A percentile compares a stretch with the other conserved stretches of the same genome.
Evolutionary conservation across 2,329 filamentous ascomycete genomes (phyloP).

Genomic region (Cytospora paraplurivora): DNA sequence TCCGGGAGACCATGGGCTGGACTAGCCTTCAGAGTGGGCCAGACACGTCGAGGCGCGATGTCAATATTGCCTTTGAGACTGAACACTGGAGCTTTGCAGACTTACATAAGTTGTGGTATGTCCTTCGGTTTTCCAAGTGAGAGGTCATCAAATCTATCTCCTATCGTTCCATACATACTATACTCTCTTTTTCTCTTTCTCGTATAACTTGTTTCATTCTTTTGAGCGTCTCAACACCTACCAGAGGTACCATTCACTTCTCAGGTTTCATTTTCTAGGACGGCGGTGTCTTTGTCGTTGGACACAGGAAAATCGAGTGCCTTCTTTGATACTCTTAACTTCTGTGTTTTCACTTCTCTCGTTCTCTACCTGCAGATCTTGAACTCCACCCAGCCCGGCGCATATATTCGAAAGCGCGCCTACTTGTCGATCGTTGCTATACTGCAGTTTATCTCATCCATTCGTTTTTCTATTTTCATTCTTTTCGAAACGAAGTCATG

Average conservation of each 20-base stretch:
- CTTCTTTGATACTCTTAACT: conserved; percentile 13
- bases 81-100: conserved; percentile 2
- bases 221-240: not conserved
- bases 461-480: conserved; percentile 17
- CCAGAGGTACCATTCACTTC: conserved; percentile 1
- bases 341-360: conserved; percentile 8
- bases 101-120: conserved; percentile 24
- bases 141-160: conserved; percentile 5
- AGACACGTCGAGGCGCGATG: conserved; percentile 2
- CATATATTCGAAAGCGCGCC: not conserved
- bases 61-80: conserved; percentile 16
- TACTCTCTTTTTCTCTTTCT: conserved; percentile 18
- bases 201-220: not conserved
- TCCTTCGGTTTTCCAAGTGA: conserved; percentile 12
- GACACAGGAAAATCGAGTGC: conserved; percentile 3
- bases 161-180: conserved; percentile 14
- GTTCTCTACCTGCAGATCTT: not conserved
- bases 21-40: conserved; percentile 18
- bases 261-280: not conserved
- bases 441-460: conserved; percentile 10
- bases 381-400: not conserved
- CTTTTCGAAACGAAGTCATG: conserved; percentile 17
- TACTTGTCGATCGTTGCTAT: conserved; percentile 8
- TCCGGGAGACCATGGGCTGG: conserved; percentile 6
- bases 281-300: not conserved